These are phyloP conservation scores for Cryptosporidium felis DNA, from an alignment of 169 alveolate genomes.

Conservation along the genomic window DNA sequence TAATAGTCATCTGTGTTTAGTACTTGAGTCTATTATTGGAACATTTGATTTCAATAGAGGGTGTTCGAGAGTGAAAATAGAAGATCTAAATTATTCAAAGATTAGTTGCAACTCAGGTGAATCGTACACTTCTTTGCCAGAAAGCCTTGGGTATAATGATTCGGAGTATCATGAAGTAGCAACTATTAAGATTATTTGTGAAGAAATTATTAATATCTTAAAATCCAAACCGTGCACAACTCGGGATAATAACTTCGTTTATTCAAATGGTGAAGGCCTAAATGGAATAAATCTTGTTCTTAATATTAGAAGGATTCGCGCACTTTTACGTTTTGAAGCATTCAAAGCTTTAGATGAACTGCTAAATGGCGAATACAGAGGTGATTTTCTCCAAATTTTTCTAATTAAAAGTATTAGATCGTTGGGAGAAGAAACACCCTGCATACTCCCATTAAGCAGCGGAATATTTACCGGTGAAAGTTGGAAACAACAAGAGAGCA, in stretches of 20 bases:
- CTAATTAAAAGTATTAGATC: conserved; percentile 18
- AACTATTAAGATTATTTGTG: conserved; percentile 5
- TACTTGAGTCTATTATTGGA: conserved; percentile 5
- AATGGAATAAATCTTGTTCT: not conserved
- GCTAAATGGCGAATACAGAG: not conserved
- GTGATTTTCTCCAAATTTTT: not conserved
- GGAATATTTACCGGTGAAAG: not conserved
- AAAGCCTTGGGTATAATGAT: no score
- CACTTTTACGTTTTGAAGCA: conserved; percentile 40
- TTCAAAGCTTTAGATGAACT: not conserved
- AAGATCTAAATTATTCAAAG: no score
- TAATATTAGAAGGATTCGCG: conserved; percentile 16
- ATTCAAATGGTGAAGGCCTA: not conserved
- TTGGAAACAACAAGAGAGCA: not conserved
- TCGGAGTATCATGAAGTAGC: no score
- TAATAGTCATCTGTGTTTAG: not conserved
- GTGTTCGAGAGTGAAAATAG: no score
- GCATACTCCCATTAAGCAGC: not conserved
- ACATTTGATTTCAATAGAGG: no score
- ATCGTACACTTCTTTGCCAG: no score
- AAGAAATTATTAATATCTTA: conserved; percentile 10
- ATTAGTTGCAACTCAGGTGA: no score
- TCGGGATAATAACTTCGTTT: not conserved
- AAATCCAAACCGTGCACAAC: not conserved
- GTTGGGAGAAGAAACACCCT: conserved; percentile 10